Evolutionary conservation across 2,329 filamentous ascomycete species (phyloP).

Genomic region (Alternaria viburni): DNA sequence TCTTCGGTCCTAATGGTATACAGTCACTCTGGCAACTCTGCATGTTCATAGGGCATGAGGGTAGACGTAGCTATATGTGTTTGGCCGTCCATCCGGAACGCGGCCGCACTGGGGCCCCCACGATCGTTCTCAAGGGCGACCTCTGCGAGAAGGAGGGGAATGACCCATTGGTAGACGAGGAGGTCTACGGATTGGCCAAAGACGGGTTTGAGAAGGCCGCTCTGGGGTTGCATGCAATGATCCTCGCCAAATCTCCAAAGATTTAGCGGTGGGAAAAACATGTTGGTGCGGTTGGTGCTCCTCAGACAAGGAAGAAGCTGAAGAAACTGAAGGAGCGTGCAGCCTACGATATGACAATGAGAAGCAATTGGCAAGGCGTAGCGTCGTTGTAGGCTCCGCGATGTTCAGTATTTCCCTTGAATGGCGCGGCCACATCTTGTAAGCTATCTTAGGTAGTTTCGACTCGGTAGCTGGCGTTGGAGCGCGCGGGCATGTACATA

Average conservation of each 20-base stretch:
- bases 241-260: not conserved
- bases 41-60: constrained; percentile 9
- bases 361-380: not conserved
- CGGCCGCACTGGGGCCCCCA: not conserved
- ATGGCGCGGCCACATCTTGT: not conserved
- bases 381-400: not conserved
- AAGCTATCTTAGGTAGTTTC: not conserved
- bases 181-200: constrained; percentile 1
- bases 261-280: no score
- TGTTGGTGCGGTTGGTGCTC: not conserved
- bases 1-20: constrained; percentile 12
- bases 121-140: constrained; percentile 6
- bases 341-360: not conserved
- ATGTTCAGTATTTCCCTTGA: no score
- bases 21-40: constrained; percentile 2
- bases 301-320: not conserved
- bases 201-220: constrained; percentile 7
- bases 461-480: not conserved
- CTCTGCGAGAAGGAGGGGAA: not conserved
- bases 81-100: not conserved
- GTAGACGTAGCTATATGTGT: constrained; percentile 10
- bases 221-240: not conserved
- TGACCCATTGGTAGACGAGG: constrained; percentile 7
- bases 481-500: not conserved
- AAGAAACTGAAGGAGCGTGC: not conserved